These are phyloP conservation scores for Corymbia citriodora DNA, from an alignment of 441 rosid genomes.

Conservation along the genomic window DNA sequence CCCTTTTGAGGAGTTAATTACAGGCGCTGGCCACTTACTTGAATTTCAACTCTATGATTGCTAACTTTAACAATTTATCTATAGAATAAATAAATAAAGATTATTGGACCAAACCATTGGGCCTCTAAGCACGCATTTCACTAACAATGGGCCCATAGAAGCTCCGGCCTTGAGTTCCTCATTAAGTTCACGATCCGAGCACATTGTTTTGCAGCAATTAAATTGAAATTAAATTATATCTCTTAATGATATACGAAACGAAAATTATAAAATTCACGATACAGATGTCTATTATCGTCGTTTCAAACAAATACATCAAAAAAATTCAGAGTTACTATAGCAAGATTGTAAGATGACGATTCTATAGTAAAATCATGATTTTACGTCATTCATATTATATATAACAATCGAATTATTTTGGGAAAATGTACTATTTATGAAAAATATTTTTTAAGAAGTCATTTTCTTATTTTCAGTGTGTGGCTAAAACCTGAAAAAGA, in stretches of 20 bases:
- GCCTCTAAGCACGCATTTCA: neutral
- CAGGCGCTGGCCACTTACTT: neutral
- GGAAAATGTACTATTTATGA: no score
- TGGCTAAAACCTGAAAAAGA: no score
- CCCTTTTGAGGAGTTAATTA: neutral
- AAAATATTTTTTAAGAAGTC: no score
- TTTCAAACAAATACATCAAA: neutral
- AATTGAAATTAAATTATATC: neutral
- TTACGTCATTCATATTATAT: neutral
- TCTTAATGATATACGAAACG: neutral
- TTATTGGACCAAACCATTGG: neutral
- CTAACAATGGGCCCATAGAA: neutral
- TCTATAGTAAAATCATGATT: neutral
- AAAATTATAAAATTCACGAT: neutral
- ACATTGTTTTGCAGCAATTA: neutral
- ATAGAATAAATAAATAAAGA: fast-evolving
- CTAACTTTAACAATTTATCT: neutral
- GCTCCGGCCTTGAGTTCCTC: neutral
- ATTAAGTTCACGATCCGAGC: neutral
- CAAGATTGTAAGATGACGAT: neutral
- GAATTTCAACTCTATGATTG: neutral
- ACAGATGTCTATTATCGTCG: fast-evolving
- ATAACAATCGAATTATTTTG: neutral
- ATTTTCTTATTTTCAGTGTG: no score
- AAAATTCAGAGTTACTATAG: neutral